These are phyloP conservation scores for Cicer cuneatum DNA, from an alignment of 306 rosid species.

Conservation along the genomic window DNA sequence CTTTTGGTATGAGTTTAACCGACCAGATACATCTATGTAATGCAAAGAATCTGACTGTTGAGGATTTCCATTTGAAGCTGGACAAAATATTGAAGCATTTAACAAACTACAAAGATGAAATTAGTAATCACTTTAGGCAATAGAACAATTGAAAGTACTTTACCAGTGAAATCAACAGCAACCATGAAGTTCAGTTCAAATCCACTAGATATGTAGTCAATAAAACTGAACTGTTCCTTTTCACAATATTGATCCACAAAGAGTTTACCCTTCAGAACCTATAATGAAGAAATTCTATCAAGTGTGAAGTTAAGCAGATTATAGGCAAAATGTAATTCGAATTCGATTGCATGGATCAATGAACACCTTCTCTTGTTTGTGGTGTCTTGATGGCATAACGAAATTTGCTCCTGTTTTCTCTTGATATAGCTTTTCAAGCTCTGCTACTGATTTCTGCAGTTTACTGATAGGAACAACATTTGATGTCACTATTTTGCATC, in stretches of 20 bases:
- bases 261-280: conserved; percentile 79
- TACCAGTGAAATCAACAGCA: conserved; percentile 91
- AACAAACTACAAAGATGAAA: conserved; percentile 24
- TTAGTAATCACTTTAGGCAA: neutral
- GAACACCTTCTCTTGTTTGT: conserved; percentile 65
- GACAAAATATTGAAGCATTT: conserved; percentile 40
- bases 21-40: conserved; percentile 65
- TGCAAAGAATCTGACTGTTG: conserved; percentile 63
- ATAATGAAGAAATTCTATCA: conserved; percentile 22
- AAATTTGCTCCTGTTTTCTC: conserved; percentile 62
- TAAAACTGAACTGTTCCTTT: conserved; percentile 73
- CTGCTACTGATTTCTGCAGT: conserved; percentile 69
- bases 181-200: conserved; percentile 95
- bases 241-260: conserved; percentile 75
- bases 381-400: conserved; percentile 51
- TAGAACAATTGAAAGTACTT: neutral
- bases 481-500: conserved; percentile 24
- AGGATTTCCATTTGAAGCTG: conserved; percentile 93
- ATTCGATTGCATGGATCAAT: conserved; percentile 26
- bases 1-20: conserved; percentile 77
- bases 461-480: conserved; percentile 54
- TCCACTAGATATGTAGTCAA: conserved; percentile 88
- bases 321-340: neutral
- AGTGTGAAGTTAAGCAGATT: conserved; percentile 29
- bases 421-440: conserved; percentile 63